Conservation (phyloP, 768 basidiomycete species). For the Podaxis sp. region DNA sequence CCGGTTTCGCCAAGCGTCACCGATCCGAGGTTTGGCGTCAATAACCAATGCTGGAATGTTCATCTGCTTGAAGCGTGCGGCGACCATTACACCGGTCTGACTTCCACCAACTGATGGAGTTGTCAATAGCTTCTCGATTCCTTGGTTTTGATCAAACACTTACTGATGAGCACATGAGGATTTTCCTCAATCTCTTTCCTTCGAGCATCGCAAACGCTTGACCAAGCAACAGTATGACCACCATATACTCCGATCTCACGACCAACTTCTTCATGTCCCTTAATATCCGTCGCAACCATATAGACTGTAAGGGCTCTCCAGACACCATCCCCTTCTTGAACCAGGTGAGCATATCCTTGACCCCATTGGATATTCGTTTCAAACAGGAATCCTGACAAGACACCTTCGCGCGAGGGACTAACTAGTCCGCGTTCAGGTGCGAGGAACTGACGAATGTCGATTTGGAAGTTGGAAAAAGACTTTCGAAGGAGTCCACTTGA, state of each 20-base stretch:
- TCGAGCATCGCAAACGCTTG: neutral
- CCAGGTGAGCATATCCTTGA: conserved; percentile 6
- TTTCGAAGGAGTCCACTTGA: neutral
- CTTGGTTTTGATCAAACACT: neutral
- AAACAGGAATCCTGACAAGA: conserved; percentile 7
- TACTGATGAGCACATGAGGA: conserved; percentile 9
- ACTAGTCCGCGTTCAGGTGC: conserved; percentile 1
- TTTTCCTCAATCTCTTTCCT: conserved; percentile 4
- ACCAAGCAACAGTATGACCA: conserved; percentile 6
- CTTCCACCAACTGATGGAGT: conserved; percentile 4
- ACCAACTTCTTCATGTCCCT: conserved; percentile 6
- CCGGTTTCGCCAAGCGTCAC: conserved; percentile 10
- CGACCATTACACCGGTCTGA: neutral
- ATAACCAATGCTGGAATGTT: conserved; percentile 9
- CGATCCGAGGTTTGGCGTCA: conserved; percentile 5
- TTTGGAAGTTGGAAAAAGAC: conserved; percentile 8
- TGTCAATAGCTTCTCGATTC: neutral
- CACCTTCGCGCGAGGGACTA: neutral
- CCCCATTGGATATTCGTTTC: conserved; percentile 9
- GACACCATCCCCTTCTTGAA: neutral
- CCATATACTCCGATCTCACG: conserved; percentile 8
- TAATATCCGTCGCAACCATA: conserved; percentile 4
- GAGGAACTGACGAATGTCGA: neutral
- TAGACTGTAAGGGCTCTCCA: conserved; percentile 11
- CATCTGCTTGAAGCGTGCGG: conserved; percentile 13